These are phyloP conservation scores for Microcyclosporella mali DNA, from an alignment of 2,329 filamentous ascomycete species.

Conservation along the genomic window DNA sequence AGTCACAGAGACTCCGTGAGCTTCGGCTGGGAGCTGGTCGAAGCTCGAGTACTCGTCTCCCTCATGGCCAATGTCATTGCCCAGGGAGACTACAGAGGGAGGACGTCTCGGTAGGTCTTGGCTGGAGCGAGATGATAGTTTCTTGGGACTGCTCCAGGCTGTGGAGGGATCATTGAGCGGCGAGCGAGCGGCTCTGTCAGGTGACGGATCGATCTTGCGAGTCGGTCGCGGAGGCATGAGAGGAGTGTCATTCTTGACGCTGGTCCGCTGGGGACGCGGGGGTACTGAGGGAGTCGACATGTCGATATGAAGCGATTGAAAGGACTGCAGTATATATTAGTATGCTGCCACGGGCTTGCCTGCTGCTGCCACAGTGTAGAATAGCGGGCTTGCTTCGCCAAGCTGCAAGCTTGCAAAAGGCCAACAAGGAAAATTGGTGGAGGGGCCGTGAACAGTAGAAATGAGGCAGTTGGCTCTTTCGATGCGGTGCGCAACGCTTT, in stretches of 20 bases:
- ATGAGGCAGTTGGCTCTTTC: too few relatives aligned
- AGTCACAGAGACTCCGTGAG: conserved; percentile 20
- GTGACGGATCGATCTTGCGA: conserved; percentile 71
- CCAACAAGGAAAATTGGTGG: conserved; percentile 1
- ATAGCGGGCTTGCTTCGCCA: neutral
- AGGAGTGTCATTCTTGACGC: conserved; percentile 52
- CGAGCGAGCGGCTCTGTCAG: conserved; percentile 69
- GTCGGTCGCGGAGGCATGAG: conserved; percentile 73
- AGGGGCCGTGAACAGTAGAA: neutral
- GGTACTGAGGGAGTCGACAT: conserved; percentile 55
- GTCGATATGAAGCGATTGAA: neutral
- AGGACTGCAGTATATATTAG: conserved; percentile 5
- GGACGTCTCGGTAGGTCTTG: conserved; percentile 49
- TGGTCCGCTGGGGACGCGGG: conserved; percentile 54
- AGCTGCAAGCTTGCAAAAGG: conserved; percentile 1
- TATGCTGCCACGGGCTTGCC: conserved; percentile 1
- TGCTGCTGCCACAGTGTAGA: neutral
- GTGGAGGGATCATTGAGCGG: conserved; percentile 69
- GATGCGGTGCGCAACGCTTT: too few relatives aligned
- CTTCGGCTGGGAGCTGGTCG: conserved; percentile 34
- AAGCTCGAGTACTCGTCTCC: conserved; percentile 77
- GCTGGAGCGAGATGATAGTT: conserved; percentile 46
- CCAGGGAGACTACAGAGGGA: conserved; percentile 64
- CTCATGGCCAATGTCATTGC: conserved; percentile 68
- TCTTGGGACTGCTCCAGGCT: conserved; percentile 31